Evolutionary conservation across 345 rosid genomes (phyloP), one percentile per base, ranked within the genome.

Genomic region (Brassica juncea): DNA sequence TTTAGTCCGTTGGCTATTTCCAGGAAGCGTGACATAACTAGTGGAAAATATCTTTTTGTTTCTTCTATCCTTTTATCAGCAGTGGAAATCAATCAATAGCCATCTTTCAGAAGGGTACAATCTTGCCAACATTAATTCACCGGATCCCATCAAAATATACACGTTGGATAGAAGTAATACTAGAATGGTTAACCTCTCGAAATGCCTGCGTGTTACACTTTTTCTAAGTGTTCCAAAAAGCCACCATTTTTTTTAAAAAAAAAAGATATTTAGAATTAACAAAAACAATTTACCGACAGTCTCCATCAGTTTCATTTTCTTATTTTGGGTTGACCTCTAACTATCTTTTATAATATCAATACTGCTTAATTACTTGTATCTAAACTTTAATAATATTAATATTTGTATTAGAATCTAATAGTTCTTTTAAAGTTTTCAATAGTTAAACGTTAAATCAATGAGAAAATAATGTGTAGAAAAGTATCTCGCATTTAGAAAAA

Each of bases 1-100:
- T 62, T 77, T 62, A 64, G 70, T 62, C 75, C 70, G 39, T 70
- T 77, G 70, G 27, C 31, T 25, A 64, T 70, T 70, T 35, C 49
- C 55, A 77, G 63, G 75, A 70, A 47, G 49, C 80, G 61, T 61
- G 25, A 62, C 75, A 77, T 11, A 11, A 44, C 54, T 11, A 10
- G 52, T 42, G 52, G 52, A 42, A 42, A 42, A 44, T 44, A 44
- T 44, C 54, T 44, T 44, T 44, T 12, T 44, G 54, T 44, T 44
- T 10, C 14, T 44, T 44, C 54, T 44, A 12, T 44, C 54, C 54
- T 14, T 44, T 44, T 44, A 44, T 44, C 54, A 44, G 54, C 15
- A 44, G 54, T 44, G 15, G 15, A 44, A 44, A 44, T 44, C 54
- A 42, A 42, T 42, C 49, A 42, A 42, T 42, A 37, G 44, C 44